Percentiles rank a stretch among this genome's conserved stretches.
Evolutionary conservation across 768 basidiomycete genomes (phyloP).

Genomic region (Tricholoma furcatifolium): DNA sequence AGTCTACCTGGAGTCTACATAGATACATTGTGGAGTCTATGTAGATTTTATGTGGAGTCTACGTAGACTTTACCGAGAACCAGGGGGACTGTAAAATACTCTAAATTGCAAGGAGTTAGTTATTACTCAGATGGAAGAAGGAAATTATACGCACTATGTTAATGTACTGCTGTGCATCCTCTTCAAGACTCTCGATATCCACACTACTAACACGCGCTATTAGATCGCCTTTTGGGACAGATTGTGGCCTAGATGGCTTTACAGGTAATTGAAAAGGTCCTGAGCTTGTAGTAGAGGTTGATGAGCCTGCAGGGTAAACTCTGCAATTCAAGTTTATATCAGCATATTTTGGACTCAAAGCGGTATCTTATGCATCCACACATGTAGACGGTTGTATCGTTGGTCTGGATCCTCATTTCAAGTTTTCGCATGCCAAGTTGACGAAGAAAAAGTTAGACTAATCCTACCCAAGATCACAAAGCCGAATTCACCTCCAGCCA

Average conservation of each 20-base stretch:
- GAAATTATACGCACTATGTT: conserved; percentile 51
- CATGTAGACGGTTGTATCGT: conserved; percentile 8
- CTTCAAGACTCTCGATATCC: conserved; percentile 66
- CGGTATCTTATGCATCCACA: neutral
- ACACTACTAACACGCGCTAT: conserved; percentile 59
- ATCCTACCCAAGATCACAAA: no score
- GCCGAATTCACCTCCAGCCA: no score
- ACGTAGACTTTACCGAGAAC: no score
- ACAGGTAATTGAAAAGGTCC: neutral
- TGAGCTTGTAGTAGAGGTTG: neutral
- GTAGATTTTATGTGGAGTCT: no score
- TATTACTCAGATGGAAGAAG: neutral
- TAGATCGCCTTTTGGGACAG: conserved; percentile 46
- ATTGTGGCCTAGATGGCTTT: conserved; percentile 18
- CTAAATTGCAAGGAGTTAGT: conserved; percentile 28
- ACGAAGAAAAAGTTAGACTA: neutral
- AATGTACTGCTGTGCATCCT: conserved; percentile 50
- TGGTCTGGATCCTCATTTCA: conserved; percentile 13
- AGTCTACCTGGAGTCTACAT: no score
- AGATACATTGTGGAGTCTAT: no score
- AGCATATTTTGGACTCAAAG: neutral
- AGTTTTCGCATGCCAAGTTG: neutral
- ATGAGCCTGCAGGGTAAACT: conserved; percentile 7
- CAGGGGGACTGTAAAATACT: conserved; percentile 66
- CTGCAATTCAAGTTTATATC: neutral